These are phyloP conservation scores for Acanthamoeba divionensis DNA, from an alignment of 208 protist species.

Conservation along the genomic window DNA sequence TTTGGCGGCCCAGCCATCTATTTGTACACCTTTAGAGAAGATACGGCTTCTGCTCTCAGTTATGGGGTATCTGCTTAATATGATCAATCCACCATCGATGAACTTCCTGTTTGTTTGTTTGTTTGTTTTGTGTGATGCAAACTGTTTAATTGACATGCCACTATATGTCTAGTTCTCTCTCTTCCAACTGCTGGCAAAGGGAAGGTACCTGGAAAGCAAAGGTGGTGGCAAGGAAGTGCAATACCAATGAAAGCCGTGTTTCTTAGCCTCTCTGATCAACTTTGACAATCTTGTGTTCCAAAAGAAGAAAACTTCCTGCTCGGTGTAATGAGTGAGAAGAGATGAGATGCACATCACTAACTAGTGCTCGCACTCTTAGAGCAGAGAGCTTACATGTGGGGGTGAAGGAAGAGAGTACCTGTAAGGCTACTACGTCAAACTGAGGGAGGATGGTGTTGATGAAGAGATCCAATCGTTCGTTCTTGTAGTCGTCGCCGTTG, in stretches of 20 bases:
- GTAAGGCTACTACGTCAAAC: conserved; percentile 16
- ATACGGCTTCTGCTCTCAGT: neutral
- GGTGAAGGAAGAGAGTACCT: too few species aligned
- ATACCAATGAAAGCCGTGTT: conserved; percentile 41
- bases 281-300: neutral
- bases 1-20: neutral
- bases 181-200: too few species aligned
- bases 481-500: conserved; percentile 48
- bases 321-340: too few species aligned
- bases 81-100: conserved; percentile 31
- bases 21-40: neutral
- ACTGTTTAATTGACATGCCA: neutral
- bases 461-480: neutral
- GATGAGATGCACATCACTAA: too few species aligned
- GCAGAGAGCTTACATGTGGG: too few species aligned
- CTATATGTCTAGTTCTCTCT: neutral
- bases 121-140: neutral
- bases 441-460: conserved; percentile 11
- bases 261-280: neutral
- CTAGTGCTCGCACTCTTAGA: too few species aligned
- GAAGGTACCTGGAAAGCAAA: neutral
- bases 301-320: conserved; percentile 42
- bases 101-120: neutral
- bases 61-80: conserved; percentile 22
- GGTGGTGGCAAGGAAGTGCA: neutral